Percentiles rank a stretch among this genome's conserved stretches.
Evolutionary conservation across 78 protist species (phyloP).

Genomic region (Dictyostelium purpureum): DNA sequence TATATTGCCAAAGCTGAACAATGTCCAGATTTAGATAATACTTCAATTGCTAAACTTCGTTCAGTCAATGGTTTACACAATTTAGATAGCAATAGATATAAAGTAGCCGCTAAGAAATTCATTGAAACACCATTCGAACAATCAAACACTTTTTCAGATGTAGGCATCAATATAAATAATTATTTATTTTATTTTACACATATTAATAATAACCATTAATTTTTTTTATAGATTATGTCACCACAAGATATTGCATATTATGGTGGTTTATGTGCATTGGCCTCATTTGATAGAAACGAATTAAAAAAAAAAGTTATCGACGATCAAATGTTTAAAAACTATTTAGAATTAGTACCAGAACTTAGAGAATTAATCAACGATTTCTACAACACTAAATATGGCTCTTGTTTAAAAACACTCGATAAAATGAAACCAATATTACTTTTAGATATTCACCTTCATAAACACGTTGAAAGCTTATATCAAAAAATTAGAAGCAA

Average conservation of each 20-base stretch:
- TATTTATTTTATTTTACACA: neutral
- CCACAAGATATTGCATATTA: slow-evolving; percentile 88
- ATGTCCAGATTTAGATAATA: slow-evolving; percentile 62
- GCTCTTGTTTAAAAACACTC: slow-evolving; percentile 79
- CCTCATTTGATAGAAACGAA: slow-evolving; percentile 90
- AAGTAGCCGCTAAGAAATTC: slow-evolving; percentile 77
- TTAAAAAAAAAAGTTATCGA: slow-evolving; percentile 74
- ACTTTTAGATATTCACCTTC: slow-evolving; percentile 83
- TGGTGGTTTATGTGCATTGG: slow-evolving; percentile 93
- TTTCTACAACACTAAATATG: slow-evolving; percentile 80
- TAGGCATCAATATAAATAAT: neutral
- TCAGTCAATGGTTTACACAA: slow-evolving; percentile 75
- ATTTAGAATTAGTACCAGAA: slow-evolving; percentile 86
- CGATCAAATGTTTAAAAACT: slow-evolving; percentile 77
- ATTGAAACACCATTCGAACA: slow-evolving; percentile 68
- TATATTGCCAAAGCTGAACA: slow-evolving; percentile 86
- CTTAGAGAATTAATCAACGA: slow-evolving; percentile 76
- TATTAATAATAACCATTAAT: neutral
- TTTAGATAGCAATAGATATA: slow-evolving; percentile 71
- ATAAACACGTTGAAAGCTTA: slow-evolving; percentile 84
- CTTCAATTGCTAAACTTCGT: slow-evolving; percentile 64
- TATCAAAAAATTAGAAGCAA: slow-evolving; percentile 68
- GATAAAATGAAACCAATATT: slow-evolving; percentile 76
- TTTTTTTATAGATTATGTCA: slow-evolving; percentile 35
- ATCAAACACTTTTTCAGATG: slow-evolving; percentile 34